Evolutionary conservation across 2,329 filamentous ascomycete genomes (phyloP), one percentile per base, ranked within the genome.

Genomic region (Mycosphaerella sp.): DNA sequence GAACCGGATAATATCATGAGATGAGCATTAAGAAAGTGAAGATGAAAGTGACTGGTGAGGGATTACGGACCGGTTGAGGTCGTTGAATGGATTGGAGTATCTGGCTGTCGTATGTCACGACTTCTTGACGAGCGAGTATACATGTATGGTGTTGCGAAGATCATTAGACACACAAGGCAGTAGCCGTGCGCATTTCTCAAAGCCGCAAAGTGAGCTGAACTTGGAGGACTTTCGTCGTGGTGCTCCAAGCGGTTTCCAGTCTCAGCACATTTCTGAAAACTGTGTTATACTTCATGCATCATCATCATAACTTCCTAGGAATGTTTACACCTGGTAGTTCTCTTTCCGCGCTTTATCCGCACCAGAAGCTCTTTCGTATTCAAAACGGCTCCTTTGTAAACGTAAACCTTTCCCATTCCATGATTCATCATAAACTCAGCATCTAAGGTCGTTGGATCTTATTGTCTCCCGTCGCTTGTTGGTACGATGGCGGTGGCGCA

Each of bases 401-500:
- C 3, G 10, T n/a, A 36, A 4, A 2, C 1, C 7, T 36, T 8
- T 36, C 12, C 12, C 34, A 36, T 36, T 36, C 34, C 34, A 9
- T n/a, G 10, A 8, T 36, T 36, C 9, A 10, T 36, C 34, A 4
- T 36, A 2, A 36, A 3, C 1, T 26, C 34, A 36, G 9, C 47
- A 44, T 44, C 44, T 52, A 62, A 11, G 61, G 76, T 14, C 72
- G 78, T 78, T 97, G 93, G 48, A 96, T 78, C 80, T 97, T 97
- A 73, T 96, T 75, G 68, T 97, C 92, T 1, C 66, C 66, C 65
- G 85, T 85, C 55, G 89, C 92, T 73, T 96, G 89, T 12, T 87
- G 86, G 71, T 97, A 97, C 11, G 86, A 89, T 3, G 93, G 92
- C 41, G 92, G 91, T 32, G 81, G 77, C 10, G 74, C 74, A 50